These are phyloP conservation scores for Diaporthe eres DNA, from an alignment of 2,329 filamentous ascomycete genomes.

Conservation along the genomic window DNA sequence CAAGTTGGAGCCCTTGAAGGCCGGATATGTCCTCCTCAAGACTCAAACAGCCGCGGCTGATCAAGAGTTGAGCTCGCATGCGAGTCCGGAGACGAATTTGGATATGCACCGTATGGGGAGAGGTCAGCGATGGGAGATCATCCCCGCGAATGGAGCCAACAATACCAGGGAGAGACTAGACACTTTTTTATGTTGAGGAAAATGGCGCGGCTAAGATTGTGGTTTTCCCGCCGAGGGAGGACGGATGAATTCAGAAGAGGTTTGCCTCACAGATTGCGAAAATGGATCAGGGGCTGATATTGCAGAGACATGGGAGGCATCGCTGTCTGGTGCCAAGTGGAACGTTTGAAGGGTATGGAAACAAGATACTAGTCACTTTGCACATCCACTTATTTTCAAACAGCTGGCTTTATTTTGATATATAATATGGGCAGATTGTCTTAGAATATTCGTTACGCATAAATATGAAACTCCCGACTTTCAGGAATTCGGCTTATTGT, in stretches of 20 bases:
- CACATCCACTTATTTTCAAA: neutral
- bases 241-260: neutral
- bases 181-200: neutral
- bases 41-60: neutral
- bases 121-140: neutral
- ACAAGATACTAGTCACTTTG: neutral
- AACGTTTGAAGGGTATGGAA: neutral
- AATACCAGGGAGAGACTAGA: neutral
- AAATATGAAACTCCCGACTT: neutral
- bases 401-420: neutral
- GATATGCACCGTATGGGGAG: neutral
- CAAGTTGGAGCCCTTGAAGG: neutral
- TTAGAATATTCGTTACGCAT: neutral
- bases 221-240: neutral
- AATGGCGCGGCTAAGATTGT: neutral
- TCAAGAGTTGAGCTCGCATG: neutral
- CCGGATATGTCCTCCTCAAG: neutral
- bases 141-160: neutral
- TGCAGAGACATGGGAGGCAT: neutral
- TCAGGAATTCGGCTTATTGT: neutral
- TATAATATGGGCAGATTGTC: neutral
- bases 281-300: neutral
- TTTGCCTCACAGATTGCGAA: neutral
- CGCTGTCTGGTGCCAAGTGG: neutral
- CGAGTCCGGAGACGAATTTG: neutral